Percentiles rank a stretch among this genome's conserved stretches.
These are phyloP conservation scores for Daldinia loculata DNA, from an alignment of 495 filamentous ascomycete genomes.

Conservation along the genomic window DNA sequence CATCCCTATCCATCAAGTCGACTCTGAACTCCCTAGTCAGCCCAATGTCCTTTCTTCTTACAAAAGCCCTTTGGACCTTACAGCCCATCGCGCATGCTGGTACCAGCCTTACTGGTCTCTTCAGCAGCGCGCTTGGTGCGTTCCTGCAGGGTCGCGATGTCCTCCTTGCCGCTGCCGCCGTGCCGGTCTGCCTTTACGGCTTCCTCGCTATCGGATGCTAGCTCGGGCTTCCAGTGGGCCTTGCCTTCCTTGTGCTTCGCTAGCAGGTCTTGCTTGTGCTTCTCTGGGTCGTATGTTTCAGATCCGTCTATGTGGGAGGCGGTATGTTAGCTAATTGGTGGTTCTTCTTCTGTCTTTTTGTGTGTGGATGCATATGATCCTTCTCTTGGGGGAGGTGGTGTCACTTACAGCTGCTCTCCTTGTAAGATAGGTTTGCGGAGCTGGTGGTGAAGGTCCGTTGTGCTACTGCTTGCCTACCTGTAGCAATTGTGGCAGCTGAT, in stretches of 20 bases:
- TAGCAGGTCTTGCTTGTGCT: conserved; percentile 76
- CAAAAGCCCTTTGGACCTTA: conserved; percentile 30
- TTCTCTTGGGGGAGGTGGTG: neutral
- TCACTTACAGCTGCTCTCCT: conserved; percentile 43
- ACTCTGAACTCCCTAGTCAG: conserved; percentile 18
- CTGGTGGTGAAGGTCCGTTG: conserved; percentile 40
- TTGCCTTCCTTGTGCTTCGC: conserved; percentile 76
- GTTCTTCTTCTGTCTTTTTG: neutral
- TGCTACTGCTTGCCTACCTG: conserved; percentile 31
- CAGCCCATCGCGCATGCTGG: conserved; percentile 57
- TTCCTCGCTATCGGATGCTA: conserved; percentile 83
- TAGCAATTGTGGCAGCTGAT: conserved; percentile 32
- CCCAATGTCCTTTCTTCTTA: conserved; percentile 3
- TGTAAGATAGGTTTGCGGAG: conserved; percentile 38
- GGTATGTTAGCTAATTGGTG: conserved; percentile 6
- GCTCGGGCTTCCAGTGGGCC: conserved; percentile 80
- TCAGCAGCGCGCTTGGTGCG: conserved; percentile 59
- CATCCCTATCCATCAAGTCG: conserved; percentile 25
- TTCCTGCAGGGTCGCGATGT: conserved; percentile 58
- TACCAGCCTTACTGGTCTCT: conserved; percentile 56
- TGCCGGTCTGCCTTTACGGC: conserved; percentile 67
- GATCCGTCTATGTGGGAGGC: conserved; percentile 36
- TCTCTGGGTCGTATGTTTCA: conserved; percentile 61
- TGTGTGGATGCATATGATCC: neutral
- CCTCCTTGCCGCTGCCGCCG: conserved; percentile 39